Evolutionary conservation across 805 yeast genomes (phyloP), one percentile per base, ranked within the genome.

Genomic region (Maudiozyma serrabonitensis): DNA sequence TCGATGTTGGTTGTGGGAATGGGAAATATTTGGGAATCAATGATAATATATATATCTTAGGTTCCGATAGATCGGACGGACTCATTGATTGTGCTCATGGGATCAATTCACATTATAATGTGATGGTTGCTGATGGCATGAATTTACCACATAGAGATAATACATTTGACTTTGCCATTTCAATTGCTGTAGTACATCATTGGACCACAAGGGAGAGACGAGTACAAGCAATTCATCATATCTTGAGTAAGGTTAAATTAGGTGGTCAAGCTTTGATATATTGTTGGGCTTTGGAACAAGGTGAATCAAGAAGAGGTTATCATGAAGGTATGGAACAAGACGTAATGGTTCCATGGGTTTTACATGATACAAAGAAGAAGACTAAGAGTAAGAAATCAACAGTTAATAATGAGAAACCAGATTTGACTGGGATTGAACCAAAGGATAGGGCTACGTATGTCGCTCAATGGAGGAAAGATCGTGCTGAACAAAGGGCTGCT

Each of bases 261-360:
- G 80, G 80, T 0, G 96, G 95, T 1, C 76, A 75, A 47, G 85
- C 87, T 0, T 69, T 93, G 58, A 77, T 93, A 7, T 93, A 91
- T 64, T 95, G 95, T 47, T 93, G 99, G 99, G 99, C 99, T 0
- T 67, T 93, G 47, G 99, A 93, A 56, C 99, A 93, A 65, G 85
- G 82, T 50, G 75, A 73, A 23, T 85, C 95, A 0, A 74, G 97
- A 56, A 75, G 98, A 58, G 98, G 98, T 0, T 93, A 88, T 69
- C 82, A 84, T 55, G 90, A 81, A 56, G 95, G 95, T 11, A 89
- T 84, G 79, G 89, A 85, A 48, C 98, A 87, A 63, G 99, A 93
- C 62, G 86, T 91, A 1, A 68, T 93, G 58, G 96, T 93, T 18
- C 99, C 99, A 0, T 93, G 99, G 99, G 96, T 90, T 1, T 69